phyloP scores from a whole-genome alignment of 345 rosid genomes.

The Populus pruinosa region DNA sequence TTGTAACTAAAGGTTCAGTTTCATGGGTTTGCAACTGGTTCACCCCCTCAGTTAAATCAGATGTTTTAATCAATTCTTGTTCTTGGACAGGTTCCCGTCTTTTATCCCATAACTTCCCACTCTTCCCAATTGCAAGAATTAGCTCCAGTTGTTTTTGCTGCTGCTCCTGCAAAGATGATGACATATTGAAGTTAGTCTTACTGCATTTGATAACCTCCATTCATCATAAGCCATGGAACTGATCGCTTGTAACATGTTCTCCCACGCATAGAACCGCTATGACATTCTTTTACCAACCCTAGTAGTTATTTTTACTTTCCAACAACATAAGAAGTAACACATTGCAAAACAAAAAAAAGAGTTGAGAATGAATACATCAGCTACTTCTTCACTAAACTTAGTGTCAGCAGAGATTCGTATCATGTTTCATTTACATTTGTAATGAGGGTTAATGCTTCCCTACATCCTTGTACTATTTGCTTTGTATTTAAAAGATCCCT shows the following conservation, averaged over 20 bases:
- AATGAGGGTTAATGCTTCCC: too few species aligned
- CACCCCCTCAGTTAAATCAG: constrained; percentile 21
- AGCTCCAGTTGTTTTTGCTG: constrained; percentile 86
- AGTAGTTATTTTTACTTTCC: neutral
- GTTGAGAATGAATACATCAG: neutral
- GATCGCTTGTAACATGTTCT: neutral
- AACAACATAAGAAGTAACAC: neutral
- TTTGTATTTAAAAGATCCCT: too few species aligned
- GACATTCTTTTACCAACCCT: neutral
- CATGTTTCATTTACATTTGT: neutral
- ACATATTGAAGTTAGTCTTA: constrained; percentile 7
- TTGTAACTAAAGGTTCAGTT: constrained; percentile 26
- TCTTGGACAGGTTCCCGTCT: constrained; percentile 26
- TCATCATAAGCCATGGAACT: neutral
- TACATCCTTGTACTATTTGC: too few species aligned
- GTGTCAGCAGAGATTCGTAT: neutral
- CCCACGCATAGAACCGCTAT: neutral
- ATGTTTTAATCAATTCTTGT: constrained; percentile 26
- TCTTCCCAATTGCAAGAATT: constrained; percentile 70
- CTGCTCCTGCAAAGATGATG: constrained; percentile 59
- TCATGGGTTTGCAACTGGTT: constrained; percentile 33
- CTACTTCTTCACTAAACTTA: neutral
- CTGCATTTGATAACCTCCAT: neutral
- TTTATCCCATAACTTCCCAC: constrained; percentile 55
- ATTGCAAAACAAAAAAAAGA: neutral